Percentiles rank a stretch among this genome's conserved stretches.
Evolutionary conservation across 2,329 filamentous ascomycete genomes (phyloP).

Genomic region (Camillea tinctor): DNA sequence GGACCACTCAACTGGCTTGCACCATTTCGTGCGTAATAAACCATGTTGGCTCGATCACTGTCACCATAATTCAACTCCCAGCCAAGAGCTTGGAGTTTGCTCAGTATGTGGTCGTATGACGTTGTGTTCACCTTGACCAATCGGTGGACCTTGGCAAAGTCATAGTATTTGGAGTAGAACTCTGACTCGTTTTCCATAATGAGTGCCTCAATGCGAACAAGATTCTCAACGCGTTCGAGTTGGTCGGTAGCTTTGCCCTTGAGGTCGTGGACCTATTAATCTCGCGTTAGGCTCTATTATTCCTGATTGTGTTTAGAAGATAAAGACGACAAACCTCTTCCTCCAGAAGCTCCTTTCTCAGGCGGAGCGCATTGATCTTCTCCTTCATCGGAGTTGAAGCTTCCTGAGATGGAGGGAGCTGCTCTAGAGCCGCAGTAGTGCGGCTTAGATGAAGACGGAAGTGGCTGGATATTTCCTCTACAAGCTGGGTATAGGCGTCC

Average conservation of each 20-base stretch:
- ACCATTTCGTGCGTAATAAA: constrained; percentile 24
- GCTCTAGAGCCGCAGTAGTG: neutral
- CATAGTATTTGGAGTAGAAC: neutral
- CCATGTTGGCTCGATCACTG: constrained; percentile 11
- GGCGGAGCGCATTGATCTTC: constrained; percentile 9
- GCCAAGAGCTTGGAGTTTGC: constrained; percentile 23
- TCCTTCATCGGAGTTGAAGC: constrained; percentile 5
- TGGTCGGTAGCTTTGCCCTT: constrained; percentile 6
- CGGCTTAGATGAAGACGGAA: neutral
- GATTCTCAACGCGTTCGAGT: neutral
- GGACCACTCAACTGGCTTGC: constrained; percentile 26
- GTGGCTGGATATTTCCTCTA: neutral
- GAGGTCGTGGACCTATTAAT: constrained; percentile 8
- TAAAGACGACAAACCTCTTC: constrained; percentile 8
- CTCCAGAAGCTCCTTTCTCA: constrained; percentile 8
- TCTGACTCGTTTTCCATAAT: neutral
- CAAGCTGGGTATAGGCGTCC: neutral
- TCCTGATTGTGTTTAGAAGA: neutral
- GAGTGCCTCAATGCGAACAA: neutral
- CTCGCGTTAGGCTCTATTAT: constrained; percentile 1
- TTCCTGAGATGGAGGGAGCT: neutral
- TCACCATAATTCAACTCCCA: constrained; percentile 19
- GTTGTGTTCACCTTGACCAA: constrained; percentile 9
- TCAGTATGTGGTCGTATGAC: constrained; percentile 25
- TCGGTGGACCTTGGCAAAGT: constrained; percentile 2